phyloP scores from a whole-genome alignment of 2,329 filamentous ascomycete species.

The Biscogniauxia mediterranea region DNA sequence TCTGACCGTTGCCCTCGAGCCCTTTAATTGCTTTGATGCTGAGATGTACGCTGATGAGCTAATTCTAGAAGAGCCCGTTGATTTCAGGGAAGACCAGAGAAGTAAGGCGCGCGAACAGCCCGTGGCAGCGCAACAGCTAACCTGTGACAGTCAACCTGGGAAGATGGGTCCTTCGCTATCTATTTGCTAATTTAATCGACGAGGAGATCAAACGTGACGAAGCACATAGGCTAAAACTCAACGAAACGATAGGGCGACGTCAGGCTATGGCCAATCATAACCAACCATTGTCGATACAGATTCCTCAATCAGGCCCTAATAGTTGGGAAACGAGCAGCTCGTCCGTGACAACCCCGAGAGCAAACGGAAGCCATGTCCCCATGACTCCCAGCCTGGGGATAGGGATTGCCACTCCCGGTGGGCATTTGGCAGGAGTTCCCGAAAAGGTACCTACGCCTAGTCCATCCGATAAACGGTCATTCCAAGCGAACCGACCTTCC shows the following conservation, averaged over 20 bases:
- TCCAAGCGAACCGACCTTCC: constrained; percentile 59
- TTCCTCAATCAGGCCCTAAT: constrained; percentile 36
- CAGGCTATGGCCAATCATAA: constrained; percentile 53
- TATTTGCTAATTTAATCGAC: constrained; percentile 86
- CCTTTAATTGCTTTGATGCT: constrained; percentile 95
- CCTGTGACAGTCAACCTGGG: constrained; percentile 77
- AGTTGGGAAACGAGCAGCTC: constrained; percentile 44
- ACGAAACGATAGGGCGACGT: constrained; percentile 60
- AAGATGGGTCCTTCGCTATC: constrained; percentile 91
- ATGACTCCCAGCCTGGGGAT: constrained; percentile 77
- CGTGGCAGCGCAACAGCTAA: constrained; percentile 13
- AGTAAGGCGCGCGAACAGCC: constrained; percentile 54
- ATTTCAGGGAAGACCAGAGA: constrained; percentile 90
- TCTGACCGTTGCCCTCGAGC: constrained; percentile 85
- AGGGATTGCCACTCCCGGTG: constrained; percentile 67
- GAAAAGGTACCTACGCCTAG: constrained; percentile 46
- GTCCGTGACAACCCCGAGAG: constrained; percentile 57
- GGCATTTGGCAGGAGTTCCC: constrained; percentile 46
- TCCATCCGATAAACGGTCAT: constrained; percentile 54
- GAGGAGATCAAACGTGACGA: constrained; percentile 86
- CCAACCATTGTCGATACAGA: constrained; percentile 58
- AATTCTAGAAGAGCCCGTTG: constrained; percentile 66
- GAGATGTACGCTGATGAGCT: constrained; percentile 96
- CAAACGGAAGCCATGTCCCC: constrained; percentile 62
- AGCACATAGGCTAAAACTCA: constrained; percentile 65